Conservation (phyloP, 148 eudicot species). For the Nepenthes gracilis region DNA sequence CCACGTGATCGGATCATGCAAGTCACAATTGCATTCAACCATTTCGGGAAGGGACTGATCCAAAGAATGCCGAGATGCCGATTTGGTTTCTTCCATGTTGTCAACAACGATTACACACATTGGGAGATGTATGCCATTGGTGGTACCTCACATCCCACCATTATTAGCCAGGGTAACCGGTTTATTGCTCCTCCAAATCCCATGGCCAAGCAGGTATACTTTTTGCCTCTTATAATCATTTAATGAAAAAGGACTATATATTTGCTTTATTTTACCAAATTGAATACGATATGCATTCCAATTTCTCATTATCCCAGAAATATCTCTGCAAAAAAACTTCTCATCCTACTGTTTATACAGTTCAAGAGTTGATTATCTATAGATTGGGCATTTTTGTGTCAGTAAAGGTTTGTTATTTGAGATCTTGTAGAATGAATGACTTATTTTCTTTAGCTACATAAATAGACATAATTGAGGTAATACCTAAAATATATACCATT, state of each 20-base stretch:
- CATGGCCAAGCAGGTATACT: constrained; percentile 18
- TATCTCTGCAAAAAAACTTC: too few species aligned
- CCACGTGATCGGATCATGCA: constrained; percentile 24
- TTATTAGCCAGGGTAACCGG: constrained; percentile 49
- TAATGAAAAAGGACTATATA: not conserved
- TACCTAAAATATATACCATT: too few species aligned
- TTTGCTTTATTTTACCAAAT: not conserved
- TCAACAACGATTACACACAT: constrained; percentile 55
- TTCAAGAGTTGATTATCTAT: too few species aligned
- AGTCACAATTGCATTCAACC: constrained; percentile 40
- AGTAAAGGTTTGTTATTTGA: too few species aligned
- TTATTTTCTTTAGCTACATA: too few species aligned
- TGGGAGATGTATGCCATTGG: constrained; percentile 55
- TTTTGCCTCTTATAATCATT: not conserved
- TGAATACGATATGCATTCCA: too few species aligned
- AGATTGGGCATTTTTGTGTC: too few species aligned
- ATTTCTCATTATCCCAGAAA: too few species aligned
- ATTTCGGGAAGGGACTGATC: constrained; percentile 36
- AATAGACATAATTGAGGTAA: too few species aligned
- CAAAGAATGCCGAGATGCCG: constrained; percentile 52
- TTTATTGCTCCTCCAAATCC: constrained; percentile 22
- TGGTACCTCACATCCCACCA: constrained; percentile 34
- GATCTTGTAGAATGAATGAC: too few species aligned
- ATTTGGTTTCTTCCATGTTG: constrained; percentile 32
- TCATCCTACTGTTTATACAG: too few species aligned